phyloP scores from a whole-genome alignment of 2,329 filamentous ascomycete genomes.

The Talaromyces sp. region DNA sequence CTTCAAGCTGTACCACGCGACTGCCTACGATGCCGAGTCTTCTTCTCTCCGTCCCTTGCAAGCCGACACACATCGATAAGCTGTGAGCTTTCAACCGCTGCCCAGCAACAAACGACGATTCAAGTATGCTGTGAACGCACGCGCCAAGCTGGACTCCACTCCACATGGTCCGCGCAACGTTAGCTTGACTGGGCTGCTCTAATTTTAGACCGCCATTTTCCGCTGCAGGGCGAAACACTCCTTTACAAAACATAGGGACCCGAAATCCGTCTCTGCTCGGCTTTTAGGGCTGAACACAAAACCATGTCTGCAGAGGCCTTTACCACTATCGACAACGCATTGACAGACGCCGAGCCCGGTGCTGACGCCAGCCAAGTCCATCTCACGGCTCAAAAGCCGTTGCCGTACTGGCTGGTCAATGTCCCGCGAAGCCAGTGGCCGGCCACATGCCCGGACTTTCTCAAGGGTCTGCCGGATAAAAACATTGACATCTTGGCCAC shows the following conservation, averaged over 20 bases:
- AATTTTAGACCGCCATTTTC: not conserved
- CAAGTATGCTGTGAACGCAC: not conserved
- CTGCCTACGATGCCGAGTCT: not conserved
- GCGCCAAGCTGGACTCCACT: not conserved
- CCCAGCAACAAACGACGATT: not conserved
- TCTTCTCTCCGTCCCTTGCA: not conserved
- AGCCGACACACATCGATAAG: not conserved
- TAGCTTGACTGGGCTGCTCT: not conserved
- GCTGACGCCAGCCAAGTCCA: not conserved
- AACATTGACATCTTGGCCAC: slow-evolving; percentile 66
- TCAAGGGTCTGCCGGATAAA: slow-evolving; percentile 60
- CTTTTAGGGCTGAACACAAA: not conserved
- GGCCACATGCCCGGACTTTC: slow-evolving; percentile 64
- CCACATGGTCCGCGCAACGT: not conserved
- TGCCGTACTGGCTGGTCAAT: slow-evolving; percentile 81
- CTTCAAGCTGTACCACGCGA: not conserved
- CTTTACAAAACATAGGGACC: not conserved
- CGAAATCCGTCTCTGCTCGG: not conserved
- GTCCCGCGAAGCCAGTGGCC: slow-evolving; percentile 60
- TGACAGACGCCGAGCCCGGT: slow-evolving; percentile 2
- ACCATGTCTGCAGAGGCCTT: slow-evolving; percentile 19
- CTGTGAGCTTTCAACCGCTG: too few relatives aligned
- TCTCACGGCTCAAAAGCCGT: slow-evolving; percentile 12
- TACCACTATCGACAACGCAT: slow-evolving; percentile 20
- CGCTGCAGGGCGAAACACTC: not conserved